phyloP scores from a whole-genome alignment of 1,284 basidiomycete genomes.

The Fomitopsis pinicola region DNA sequence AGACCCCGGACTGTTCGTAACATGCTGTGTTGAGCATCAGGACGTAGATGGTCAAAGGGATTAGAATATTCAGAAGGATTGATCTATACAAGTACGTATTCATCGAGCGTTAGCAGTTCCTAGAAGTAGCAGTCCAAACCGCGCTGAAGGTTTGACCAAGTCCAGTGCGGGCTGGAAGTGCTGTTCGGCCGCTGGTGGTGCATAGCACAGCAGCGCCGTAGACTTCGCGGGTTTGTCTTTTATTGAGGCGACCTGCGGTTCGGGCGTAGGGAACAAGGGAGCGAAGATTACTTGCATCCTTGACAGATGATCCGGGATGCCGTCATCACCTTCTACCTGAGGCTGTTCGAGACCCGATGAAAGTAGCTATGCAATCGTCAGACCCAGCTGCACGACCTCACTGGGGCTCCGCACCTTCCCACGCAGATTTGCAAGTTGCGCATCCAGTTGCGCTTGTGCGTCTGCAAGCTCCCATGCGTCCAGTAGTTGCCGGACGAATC shows the following conservation, averaged over 20 bases:
- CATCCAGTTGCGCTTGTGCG: conserved; percentile 6
- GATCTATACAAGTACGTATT: conserved; percentile 1
- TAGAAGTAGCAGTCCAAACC: conserved; percentile 40
- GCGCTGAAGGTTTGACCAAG: conserved; percentile 39
- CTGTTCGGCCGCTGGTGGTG: conserved; percentile 27
- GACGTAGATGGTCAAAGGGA: too few relatives aligned
- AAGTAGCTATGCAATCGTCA: conserved; percentile 1
- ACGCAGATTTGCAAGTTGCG: background rate
- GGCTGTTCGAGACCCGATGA: background rate
- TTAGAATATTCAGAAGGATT: background rate
- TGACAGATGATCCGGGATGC: conserved; percentile 20
- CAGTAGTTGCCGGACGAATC: conserved; percentile 35
- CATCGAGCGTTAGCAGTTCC: conserved; percentile 25
- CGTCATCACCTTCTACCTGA: conserved; percentile 8
- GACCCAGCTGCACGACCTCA: background rate
- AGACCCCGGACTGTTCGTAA: too few relatives aligned
- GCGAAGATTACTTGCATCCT: conserved; percentile 32
- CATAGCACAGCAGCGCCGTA: conserved; percentile 22
- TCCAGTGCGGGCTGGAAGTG: conserved; percentile 34
- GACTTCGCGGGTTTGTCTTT: conserved; percentile 17
- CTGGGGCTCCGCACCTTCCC: conserved; percentile 5
- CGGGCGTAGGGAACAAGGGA: conserved; percentile 27
- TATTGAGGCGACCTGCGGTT: conserved; percentile 10
- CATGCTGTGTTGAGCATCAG: too few relatives aligned
- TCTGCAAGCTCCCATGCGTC: conserved; percentile 7